Percentiles rank a stretch among this genome's conserved stretches.
Conservation (phyloP, 805 yeast genomes). For the Barnettozyma salicaria region DNA sequence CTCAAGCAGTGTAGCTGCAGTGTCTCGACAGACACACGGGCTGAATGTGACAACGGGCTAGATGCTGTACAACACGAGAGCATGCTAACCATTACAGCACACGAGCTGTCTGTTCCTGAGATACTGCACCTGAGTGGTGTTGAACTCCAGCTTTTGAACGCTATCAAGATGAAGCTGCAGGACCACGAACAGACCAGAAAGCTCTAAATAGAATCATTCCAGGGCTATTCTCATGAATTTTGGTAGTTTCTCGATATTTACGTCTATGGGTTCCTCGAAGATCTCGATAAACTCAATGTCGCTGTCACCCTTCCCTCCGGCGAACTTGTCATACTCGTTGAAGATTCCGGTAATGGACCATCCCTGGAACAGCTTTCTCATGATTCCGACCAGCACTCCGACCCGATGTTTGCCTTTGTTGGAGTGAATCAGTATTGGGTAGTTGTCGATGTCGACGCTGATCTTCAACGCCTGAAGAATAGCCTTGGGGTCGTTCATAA, state of each 20-base stretch:
- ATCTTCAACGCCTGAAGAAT: conserved; percentile 52
- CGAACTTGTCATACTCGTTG: conserved; percentile 89
- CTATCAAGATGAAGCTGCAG: conserved; percentile 1
- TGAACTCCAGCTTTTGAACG: neutral
- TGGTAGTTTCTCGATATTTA: conserved; percentile 48
- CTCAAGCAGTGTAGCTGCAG: neutral
- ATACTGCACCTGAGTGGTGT: neutral
- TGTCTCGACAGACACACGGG: neutral
- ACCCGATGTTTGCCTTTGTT: conserved; percentile 95
- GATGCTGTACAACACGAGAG: neutral
- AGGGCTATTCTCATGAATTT: conserved; percentile 49
- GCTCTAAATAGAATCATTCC: too few species aligned
- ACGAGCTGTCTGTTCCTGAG: neutral
- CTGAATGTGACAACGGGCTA: neutral
- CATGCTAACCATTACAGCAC: neutral
- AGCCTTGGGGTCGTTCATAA: conserved; percentile 50
- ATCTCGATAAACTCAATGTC: conserved; percentile 87
- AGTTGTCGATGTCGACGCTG: conserved; percentile 58
- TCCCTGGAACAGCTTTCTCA: conserved; percentile 80
- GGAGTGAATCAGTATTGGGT: conserved; percentile 86
- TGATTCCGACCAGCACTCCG: conserved; percentile 87
- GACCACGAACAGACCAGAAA: neutral
- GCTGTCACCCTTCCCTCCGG: conserved; percentile 88
- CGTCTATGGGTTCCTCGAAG: conserved; percentile 57
- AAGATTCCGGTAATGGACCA: conserved; percentile 93